Conservation (phyloP, 1,284 basidiomycete species). For the Naganishia albida region DNA sequence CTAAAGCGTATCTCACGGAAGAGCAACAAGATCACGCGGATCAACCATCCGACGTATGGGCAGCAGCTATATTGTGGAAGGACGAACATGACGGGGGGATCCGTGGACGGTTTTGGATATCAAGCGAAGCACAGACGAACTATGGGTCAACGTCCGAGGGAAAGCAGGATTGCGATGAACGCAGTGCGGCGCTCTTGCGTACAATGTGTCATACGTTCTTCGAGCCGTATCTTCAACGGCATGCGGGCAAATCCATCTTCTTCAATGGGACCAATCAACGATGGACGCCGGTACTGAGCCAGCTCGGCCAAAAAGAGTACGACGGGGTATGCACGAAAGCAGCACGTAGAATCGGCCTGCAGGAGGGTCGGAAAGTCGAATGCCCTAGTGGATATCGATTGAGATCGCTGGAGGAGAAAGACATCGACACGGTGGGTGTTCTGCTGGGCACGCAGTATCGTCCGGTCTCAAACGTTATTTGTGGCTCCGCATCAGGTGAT, state of each 20-base stretch:
- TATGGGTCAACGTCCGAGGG: background rate
- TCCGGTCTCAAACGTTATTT: too few species aligned
- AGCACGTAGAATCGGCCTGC: background rate
- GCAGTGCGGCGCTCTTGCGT: background rate
- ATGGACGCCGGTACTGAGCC: conserved; percentile 7
- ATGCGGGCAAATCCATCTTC: conserved; percentile 7
- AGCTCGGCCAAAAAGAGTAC: background rate
- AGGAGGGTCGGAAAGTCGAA: background rate
- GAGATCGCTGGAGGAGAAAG: conserved; percentile 7
- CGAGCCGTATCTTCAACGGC: conserved; percentile 2
- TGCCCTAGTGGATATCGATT: conserved; percentile 14
- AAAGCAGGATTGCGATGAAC: background rate
- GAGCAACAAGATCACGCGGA: too few species aligned
- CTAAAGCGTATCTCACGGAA: background rate
- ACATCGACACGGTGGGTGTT: conserved; percentile 16
- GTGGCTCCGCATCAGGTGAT: conserved; percentile 4
- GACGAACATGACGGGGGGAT: background rate
- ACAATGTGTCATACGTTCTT: conserved; percentile 19
- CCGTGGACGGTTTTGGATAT: conserved; percentile 20
- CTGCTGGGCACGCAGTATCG: too few species aligned
- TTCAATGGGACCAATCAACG: conserved; percentile 24
- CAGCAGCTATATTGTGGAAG: conserved; percentile 4
- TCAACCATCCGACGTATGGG: background rate
- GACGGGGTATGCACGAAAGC: conserved; percentile 18
- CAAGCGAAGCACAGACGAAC: background rate